A percentile compares a stretch with the other conserved stretches of the same genome.
These are phyloP conservation scores for Fonsecaea nubica DNA, from an alignment of 2,329 filamentous ascomycete species.

Conservation along the genomic window DNA sequence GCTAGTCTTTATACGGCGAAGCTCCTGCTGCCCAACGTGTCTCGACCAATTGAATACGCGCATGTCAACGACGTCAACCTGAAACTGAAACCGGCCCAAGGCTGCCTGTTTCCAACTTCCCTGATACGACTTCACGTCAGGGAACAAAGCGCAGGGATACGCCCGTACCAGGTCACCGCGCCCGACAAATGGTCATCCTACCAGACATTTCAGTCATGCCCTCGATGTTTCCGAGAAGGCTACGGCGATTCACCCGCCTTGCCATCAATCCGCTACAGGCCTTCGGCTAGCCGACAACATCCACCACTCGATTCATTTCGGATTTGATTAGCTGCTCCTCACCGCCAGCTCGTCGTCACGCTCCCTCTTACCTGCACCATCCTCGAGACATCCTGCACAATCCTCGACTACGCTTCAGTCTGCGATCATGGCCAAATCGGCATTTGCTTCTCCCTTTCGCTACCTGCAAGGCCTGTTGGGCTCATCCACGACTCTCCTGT, in stretches of 20 bases:
- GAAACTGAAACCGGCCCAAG: conserved; percentile 9
- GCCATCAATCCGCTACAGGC: conserved; percentile 10
- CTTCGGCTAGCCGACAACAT: not conserved
- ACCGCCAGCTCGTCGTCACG: conserved; percentile 5
- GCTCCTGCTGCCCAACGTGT: not conserved
- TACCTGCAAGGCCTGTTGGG: conserved; percentile 8
- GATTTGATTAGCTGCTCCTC: conserved; percentile 15
- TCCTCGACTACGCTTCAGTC: not conserved
- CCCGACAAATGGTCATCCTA: not conserved
- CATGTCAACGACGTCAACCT: conserved; percentile 7
- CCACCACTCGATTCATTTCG: not conserved
- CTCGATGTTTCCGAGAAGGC: conserved; percentile 2
- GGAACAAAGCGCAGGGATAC: conserved; percentile 19
- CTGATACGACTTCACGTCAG: not conserved
- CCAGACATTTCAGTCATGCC: conserved; percentile 19
- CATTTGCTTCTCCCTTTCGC: conserved; percentile 16
- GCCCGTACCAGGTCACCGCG: not conserved
- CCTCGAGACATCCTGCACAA: not conserved
- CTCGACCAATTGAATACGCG: conserved; percentile 1
- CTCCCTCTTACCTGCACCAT: not conserved
- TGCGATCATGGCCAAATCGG: conserved; percentile 14
- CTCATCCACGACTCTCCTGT: not conserved
- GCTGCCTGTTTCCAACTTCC: conserved; percentile 20
- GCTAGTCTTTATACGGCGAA: not conserved
- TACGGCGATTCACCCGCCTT: conserved; percentile 17